Percentiles rank a stretch among this genome's conserved stretches.
phyloP scores from a whole-genome alignment of 495 filamentous ascomycete genomes.

The Terfezia claveryi region DNA sequence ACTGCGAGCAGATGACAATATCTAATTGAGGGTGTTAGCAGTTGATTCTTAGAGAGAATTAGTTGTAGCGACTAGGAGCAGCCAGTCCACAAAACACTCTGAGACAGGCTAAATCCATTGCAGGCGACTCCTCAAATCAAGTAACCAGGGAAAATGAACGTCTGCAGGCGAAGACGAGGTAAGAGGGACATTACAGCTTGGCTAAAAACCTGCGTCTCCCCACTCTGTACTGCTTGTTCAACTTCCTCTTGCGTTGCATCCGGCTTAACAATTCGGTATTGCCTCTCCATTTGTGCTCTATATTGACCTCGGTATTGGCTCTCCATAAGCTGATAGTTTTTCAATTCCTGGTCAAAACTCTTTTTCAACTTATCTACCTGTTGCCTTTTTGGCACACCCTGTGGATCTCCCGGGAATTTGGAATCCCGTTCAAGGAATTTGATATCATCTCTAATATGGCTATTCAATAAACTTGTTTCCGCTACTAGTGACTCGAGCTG shows the following conservation, averaged over 20 bases:
- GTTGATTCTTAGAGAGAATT: no score
- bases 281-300: constrained; percentile 46
- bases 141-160: neutral
- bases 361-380: constrained; percentile 42
- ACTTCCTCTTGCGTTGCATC: constrained; percentile 44
- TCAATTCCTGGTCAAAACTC: constrained; percentile 39
- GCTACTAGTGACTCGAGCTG: constrained; percentile 38
- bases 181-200: constrained; percentile 31
- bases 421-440: constrained; percentile 42
- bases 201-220: constrained; percentile 55
- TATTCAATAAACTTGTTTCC: constrained; percentile 43
- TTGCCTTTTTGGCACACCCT: constrained; percentile 33
- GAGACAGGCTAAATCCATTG: no score
- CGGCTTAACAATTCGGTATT: constrained; percentile 57
- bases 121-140: no score
- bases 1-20: constrained; percentile 44
- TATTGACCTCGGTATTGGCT: constrained; percentile 39
- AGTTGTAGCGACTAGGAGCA: no score
- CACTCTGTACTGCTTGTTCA: constrained; percentile 42
- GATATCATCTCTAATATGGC: constrained; percentile 43
- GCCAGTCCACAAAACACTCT: no score
- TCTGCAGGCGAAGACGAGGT: neutral
- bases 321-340: constrained; percentile 43
- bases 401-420: constrained; percentile 31
- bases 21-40: constrained; percentile 22